Conservation (phyloP, 345 rosid genomes). For the Pistacia atlantica region DNA sequence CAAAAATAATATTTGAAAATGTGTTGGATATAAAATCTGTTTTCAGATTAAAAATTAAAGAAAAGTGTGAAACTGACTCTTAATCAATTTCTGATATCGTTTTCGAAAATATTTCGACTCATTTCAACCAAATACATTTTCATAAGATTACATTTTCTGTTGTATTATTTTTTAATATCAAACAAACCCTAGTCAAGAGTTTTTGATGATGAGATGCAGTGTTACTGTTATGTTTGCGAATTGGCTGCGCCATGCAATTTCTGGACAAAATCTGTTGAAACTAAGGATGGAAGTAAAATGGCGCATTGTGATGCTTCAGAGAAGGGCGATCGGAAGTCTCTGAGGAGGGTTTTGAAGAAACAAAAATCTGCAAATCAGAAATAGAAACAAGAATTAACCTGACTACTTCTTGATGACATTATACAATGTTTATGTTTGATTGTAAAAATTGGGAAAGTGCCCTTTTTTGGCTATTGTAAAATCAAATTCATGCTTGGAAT, state of each 20-base stretch:
- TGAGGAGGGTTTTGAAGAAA: conserved; percentile 10
- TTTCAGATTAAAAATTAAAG: no score
- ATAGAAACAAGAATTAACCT: no score
- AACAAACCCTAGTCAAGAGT: no score
- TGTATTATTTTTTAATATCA: no score
- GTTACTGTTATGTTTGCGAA: conserved; percentile 73
- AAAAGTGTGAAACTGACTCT: no score
- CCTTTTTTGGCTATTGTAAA: not conserved
- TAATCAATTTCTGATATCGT: no score
- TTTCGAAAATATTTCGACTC: no score
- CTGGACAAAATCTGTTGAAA: conserved; percentile 31
- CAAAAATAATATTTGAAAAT: no score
- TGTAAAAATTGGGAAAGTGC: not conserved
- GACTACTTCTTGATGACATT: no score
- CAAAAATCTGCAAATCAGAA: not conserved
- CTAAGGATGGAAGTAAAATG: not conserved
- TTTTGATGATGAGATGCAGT: conserved; percentile 45
- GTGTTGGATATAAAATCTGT: no score
- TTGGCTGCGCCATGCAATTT: conserved; percentile 59
- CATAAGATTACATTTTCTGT: no score
- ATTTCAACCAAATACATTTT: no score
- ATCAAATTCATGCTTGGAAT: not conserved
- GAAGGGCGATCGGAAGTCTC: conserved; percentile 28
- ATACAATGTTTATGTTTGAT: not conserved
- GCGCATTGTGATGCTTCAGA: conserved; percentile 61